A percentile compares a stretch with the other conserved stretches of the same genome.
Evolutionary conservation across 768 basidiomycete genomes (phyloP).

Genomic region (Dioszegia hungarica): DNA sequence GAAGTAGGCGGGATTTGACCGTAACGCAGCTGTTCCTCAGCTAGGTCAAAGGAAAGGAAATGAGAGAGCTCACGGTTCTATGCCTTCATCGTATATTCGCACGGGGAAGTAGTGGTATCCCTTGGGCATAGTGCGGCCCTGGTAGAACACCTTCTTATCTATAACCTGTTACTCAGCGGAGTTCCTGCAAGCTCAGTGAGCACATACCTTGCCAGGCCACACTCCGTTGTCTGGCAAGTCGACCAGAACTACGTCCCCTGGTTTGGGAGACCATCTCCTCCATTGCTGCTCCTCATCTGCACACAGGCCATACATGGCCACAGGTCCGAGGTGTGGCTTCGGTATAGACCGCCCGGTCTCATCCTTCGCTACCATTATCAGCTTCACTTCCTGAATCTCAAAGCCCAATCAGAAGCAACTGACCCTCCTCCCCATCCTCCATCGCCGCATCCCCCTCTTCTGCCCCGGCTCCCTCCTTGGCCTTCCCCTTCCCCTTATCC

Average conservation of each 20-base stretch:
- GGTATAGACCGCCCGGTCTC: constrained; percentile 14
- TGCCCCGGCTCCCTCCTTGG: too few relatives aligned
- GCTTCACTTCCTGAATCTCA: not conserved
- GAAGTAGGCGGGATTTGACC: constrained; percentile 36
- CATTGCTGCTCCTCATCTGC: constrained; percentile 31
- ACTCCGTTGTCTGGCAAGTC: constrained; percentile 23
- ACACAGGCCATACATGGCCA: constrained; percentile 13
- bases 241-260: constrained; percentile 35
- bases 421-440: not conserved
- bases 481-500: constrained; percentile 7
- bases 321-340: constrained; percentile 22
- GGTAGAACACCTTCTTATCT: constrained; percentile 37
- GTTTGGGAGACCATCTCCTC: constrained; percentile 34
- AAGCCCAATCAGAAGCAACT: not conserved
- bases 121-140: constrained; percentile 31
- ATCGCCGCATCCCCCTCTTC: constrained; percentile 6
- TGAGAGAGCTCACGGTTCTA: constrained; percentile 22
- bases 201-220: constrained; percentile 41
- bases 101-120: constrained; percentile 42
- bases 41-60: not conserved
- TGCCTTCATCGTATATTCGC: constrained; percentile 28
- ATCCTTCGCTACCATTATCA: constrained; percentile 5
- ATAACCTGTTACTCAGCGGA: constrained; percentile 23
- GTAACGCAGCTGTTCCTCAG: constrained; percentile 15
- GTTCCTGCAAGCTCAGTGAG: not conserved